phyloP scores from a whole-genome alignment of 2,329 filamentous ascomycete species.

The Paramyrothecium roridum region DNA sequence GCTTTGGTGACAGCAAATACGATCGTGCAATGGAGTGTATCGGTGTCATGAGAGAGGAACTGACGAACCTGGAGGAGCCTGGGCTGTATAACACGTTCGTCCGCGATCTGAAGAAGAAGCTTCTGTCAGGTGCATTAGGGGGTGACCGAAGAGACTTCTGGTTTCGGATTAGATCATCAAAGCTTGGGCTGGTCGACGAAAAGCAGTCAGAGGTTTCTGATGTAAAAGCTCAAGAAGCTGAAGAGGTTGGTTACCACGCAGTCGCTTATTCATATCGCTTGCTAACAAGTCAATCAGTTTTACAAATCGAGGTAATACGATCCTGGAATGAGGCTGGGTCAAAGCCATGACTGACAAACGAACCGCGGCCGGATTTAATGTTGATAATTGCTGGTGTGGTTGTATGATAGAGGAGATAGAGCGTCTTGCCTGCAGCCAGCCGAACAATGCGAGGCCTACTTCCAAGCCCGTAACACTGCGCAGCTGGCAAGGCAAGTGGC shows the following conservation, averaged over 20 bases:
- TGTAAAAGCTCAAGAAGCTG: constrained; percentile 69
- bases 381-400: too few species aligned
- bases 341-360: too few species aligned
- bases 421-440: too few species aligned
- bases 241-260: constrained; percentile 39
- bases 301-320: constrained; percentile 30
- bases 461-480: too few species aligned
- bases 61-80: constrained; percentile 73
- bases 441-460: too few species aligned
- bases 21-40: constrained; percentile 72
- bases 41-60: constrained; percentile 72
- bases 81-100: constrained; percentile 74
- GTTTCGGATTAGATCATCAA: constrained; percentile 65
- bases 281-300: constrained; percentile 27
- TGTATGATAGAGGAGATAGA: too few species aligned
- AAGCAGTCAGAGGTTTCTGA: constrained; percentile 60
- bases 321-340: too few species aligned
- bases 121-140: constrained; percentile 67
- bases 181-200: constrained; percentile 70
- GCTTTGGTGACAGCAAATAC: constrained; percentile 74
- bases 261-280: not conserved
- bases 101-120: constrained; percentile 64
- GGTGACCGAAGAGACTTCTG: constrained; percentile 82
- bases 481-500: too few species aligned
- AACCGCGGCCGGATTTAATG: too few species aligned